Conservation (phyloP, 441 rosid genomes). For the Populus hybrid region DNA sequence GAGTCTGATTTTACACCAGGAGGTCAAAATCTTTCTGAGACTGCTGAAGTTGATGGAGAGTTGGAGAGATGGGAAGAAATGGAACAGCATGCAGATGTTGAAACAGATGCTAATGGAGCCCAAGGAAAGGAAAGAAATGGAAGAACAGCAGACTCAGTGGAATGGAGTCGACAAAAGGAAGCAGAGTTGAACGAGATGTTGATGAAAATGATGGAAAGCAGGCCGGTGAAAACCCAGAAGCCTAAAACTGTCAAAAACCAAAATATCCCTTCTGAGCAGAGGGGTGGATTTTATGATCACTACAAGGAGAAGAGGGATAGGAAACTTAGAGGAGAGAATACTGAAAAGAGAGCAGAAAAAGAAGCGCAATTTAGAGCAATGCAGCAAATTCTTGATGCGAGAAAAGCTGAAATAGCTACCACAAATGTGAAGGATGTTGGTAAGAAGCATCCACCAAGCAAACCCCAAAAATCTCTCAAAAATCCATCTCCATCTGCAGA, state of each 20-base stretch:
- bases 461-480: conserved; percentile 33
- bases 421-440: conserved; percentile 31
- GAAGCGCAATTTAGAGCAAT: conserved; percentile 51
- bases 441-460: conserved; percentile 32
- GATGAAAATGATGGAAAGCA: conserved; percentile 44
- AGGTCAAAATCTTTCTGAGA: conserved; percentile 22
- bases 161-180: conserved; percentile 55
- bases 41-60: conserved; percentile 26
- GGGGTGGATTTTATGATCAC: conserved; percentile 50
- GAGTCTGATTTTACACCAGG: conserved; percentile 30
- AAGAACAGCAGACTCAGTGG: conserved; percentile 34
- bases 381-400: conserved; percentile 47
- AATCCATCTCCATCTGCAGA: conserved; percentile 37
- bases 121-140: conserved; percentile 30
- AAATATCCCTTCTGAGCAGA: too few relatives aligned
- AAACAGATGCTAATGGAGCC: conserved; percentile 20
- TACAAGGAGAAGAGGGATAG: conserved; percentile 61
- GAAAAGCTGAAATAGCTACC: conserved; percentile 52
- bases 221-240: conserved; percentile 27
- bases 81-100: conserved; percentile 24
- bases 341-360: conserved; percentile 50
- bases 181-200: conserved; percentile 53
- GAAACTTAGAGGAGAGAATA: conserved; percentile 52
- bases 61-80: conserved; percentile 27
- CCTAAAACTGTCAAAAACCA: conserved; percentile 23